These are phyloP conservation scores for Candida patagonica DNA, from an alignment of 805 yeast genomes.

Conservation along the genomic window DNA sequence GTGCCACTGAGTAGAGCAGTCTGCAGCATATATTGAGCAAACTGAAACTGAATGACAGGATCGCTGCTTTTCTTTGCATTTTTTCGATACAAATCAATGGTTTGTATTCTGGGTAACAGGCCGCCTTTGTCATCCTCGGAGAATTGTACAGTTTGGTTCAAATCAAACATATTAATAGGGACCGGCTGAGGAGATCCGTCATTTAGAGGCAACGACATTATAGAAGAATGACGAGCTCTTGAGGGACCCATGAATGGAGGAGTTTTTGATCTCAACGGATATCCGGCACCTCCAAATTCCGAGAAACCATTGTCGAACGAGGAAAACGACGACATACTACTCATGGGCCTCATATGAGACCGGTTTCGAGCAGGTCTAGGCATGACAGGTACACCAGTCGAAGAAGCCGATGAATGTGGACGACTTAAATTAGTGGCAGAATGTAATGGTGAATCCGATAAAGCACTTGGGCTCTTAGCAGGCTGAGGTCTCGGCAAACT, in stretches of 20 bases:
- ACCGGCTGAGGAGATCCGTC: slow-evolving; percentile 15
- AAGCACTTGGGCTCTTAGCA: not conserved
- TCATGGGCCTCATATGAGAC: slow-evolving; percentile 1
- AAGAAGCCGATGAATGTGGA: not conserved
- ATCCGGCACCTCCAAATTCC: no score
- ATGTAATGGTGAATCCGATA: not conserved
- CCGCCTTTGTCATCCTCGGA: slow-evolving; percentile 18
- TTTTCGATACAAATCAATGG: slow-evolving; percentile 77
- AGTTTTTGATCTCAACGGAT: no score
- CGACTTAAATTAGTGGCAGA: not conserved
- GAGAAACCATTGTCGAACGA: slow-evolving; percentile 2
- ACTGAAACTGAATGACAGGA: slow-evolving; percentile 78
- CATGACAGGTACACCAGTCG: not conserved
- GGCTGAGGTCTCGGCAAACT: not conserved
- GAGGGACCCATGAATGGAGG: not conserved
- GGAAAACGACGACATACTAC: slow-evolving; percentile 7
- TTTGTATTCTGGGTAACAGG: slow-evolving; percentile 68
- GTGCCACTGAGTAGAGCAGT: slow-evolving; percentile 48
- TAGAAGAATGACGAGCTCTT: slow-evolving; percentile 9
- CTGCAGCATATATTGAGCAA: slow-evolving; percentile 83
- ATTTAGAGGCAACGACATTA: slow-evolving; percentile 12
- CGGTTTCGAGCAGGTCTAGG: not conserved
- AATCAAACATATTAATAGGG: slow-evolving; percentile 21
- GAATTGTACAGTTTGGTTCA: slow-evolving; percentile 20
- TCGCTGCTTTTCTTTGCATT: slow-evolving; percentile 81